Percentiles rank a stretch among this genome's conserved stretches.
Evolutionary conservation across 495 filamentous ascomycete species (phyloP).

Genomic region (Tuber melanosporum): DNA sequence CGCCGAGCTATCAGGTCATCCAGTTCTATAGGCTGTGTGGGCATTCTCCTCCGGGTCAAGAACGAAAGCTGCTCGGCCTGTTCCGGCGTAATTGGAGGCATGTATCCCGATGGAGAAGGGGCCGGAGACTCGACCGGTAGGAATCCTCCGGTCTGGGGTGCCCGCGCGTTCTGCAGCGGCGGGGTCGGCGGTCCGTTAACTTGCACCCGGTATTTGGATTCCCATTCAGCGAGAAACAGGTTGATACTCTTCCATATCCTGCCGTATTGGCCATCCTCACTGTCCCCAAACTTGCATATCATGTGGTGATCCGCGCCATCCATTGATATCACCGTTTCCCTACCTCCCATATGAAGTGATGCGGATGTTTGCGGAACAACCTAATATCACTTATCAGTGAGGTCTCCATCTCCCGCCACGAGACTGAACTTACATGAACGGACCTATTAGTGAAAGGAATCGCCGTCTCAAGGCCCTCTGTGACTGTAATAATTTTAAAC

Average conservation of each 20-base stretch:
- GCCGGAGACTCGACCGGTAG: neutral
- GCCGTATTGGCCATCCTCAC: conserved; percentile 13
- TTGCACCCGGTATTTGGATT: neutral
- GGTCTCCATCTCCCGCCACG: neutral
- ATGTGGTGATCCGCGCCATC: conserved; percentile 27
- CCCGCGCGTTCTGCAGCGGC: neutral
- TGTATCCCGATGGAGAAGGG: neutral
- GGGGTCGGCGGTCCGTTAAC: neutral
- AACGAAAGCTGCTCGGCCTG: neutral
- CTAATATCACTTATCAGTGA: neutral
- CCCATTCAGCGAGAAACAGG: conserved; percentile 4
- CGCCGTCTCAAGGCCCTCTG: conserved; percentile 22
- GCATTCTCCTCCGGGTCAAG: neutral
- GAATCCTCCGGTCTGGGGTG: neutral
- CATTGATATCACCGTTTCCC: conserved; percentile 23
- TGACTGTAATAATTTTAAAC: conserved; percentile 25
- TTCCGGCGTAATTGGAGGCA: neutral
- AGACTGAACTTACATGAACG: conserved; percentile 21
- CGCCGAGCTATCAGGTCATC: neutral
- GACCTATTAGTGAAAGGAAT: conserved; percentile 23
- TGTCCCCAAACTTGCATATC: conserved; percentile 23
- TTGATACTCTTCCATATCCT: conserved; percentile 5
- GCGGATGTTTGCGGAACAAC: conserved; percentile 28
- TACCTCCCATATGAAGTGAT: conserved; percentile 27
- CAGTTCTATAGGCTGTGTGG: neutral